phyloP scores from a whole-genome alignment of 345 rosid species.

The Pugionium cornutum region DNA sequence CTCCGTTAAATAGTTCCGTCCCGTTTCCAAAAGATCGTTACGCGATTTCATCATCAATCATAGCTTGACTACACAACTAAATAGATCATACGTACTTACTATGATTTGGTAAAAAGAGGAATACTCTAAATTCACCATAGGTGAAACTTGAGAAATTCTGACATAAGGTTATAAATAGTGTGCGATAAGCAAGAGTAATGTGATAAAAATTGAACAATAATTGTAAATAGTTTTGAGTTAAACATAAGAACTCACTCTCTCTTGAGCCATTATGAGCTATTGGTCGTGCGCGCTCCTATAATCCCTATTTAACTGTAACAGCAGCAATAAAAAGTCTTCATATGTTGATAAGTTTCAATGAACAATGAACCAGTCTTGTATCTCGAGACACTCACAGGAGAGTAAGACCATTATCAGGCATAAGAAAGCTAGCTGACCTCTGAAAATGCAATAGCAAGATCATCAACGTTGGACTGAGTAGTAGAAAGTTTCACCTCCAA shows the following conservation, averaged over 20 bases:
- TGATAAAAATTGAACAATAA: no score
- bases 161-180: no score
- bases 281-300: slow-evolving; percentile 48
- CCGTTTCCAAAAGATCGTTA: background rate
- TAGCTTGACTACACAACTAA: slow-evolving; percentile 17
- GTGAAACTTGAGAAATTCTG: no score
- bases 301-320: slow-evolving; percentile 66
- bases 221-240: no score
- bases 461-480: slow-evolving; percentile 65
- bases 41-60: slow-evolving; percentile 16
- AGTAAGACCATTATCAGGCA: background rate
- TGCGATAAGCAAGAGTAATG: no score
- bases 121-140: no score
- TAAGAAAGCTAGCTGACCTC: slow-evolving; percentile 55
- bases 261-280: slow-evolving; percentile 63
- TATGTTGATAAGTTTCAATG: no score
- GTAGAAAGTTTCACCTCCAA: slow-evolving; percentile 59
- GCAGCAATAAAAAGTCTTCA: background rate
- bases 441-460: slow-evolving; percentile 76
- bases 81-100: no score
- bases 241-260: slow-evolving; percentile 88
- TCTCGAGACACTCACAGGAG: background rate
- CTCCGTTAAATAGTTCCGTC: slow-evolving; percentile 10
- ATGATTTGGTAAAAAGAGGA: no score
- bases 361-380: background rate